Evolutionary conservation across 768 basidiomycete genomes (phyloP).

Genomic region (Rhodotorula taiwanensis): DNA sequence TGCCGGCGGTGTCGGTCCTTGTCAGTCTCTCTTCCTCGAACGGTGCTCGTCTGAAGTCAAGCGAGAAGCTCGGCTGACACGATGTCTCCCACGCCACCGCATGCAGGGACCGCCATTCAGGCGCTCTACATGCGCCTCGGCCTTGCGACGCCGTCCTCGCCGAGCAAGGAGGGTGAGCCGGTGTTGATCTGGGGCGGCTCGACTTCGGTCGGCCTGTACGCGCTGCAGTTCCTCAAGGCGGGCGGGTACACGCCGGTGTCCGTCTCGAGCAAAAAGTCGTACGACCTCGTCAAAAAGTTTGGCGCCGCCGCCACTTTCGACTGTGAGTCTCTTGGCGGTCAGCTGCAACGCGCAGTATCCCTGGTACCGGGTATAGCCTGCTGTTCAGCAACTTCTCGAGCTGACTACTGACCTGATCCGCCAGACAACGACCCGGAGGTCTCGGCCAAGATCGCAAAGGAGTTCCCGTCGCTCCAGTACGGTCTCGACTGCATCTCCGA

Average conservation of each 20-base stretch:
- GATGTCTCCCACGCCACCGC: too few species aligned
- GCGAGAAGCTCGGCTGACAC: neutral
- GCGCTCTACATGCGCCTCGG: constrained; percentile 16
- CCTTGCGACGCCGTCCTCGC: neutral
- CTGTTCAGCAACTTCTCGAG: neutral
- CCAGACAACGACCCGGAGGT: constrained; percentile 30
- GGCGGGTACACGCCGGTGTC: constrained; percentile 51
- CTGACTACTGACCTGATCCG: neutral
- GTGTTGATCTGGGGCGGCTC: constrained; percentile 33
- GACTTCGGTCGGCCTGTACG: constrained; percentile 33
- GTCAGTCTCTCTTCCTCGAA: constrained; percentile 1
- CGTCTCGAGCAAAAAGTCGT: constrained; percentile 49
- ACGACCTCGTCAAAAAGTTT: constrained; percentile 45
- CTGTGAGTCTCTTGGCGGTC: too few species aligned
- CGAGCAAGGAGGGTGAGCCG: constrained; percentile 7
- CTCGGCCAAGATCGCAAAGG: constrained; percentile 29
- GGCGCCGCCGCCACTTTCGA: constrained; percentile 51
- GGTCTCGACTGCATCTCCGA: constrained; percentile 35
- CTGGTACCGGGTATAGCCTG: too few species aligned
- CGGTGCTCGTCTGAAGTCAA: neutral
- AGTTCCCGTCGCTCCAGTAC: constrained; percentile 20
- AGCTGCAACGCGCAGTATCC: too few species aligned
- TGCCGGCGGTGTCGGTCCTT: constrained; percentile 18
- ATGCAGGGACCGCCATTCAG: constrained; percentile 26
- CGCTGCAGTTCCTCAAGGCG: constrained; percentile 49